phyloP scores from a whole-genome alignment of 345 rosid species.

The Salix viminalis region DNA sequence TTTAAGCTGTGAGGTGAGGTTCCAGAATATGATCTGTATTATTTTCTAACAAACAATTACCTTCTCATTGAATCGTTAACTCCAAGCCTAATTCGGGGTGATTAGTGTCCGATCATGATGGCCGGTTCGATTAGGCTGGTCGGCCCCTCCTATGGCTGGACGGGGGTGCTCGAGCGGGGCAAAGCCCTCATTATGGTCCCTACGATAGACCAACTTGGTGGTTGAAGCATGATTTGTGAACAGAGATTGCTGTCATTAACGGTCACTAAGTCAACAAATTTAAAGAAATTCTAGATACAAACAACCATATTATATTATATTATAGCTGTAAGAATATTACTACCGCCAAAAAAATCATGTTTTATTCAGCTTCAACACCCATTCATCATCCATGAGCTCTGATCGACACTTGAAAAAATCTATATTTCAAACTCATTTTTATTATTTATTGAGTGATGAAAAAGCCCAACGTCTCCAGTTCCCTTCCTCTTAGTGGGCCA shows the following conservation, averaged over 20 bases:
- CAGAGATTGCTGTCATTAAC: neutral
- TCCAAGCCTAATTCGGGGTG: neutral
- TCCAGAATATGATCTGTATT: accelerated
- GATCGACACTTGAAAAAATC: too few relatives aligned
- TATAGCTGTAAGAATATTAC: neutral
- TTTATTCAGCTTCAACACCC: neutral
- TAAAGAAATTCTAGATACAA: neutral
- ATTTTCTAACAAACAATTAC: neutral
- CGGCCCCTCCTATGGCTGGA: neutral
- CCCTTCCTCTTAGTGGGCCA: neutral
- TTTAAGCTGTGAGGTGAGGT: too few relatives aligned
- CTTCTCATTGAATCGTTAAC: neutral
- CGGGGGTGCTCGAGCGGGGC: neutral
- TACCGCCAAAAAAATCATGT: neutral
- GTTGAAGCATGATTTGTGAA: constrained; percentile 21
- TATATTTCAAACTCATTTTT: too few relatives aligned
- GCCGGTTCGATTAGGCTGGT: too few relatives aligned
- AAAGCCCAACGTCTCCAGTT: neutral
- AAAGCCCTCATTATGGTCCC: constrained; percentile 7
- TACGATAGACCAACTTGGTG: neutral
- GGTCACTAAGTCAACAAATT: neutral
- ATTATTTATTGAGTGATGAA: neutral
- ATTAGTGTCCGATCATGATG: neutral
- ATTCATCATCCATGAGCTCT: too few relatives aligned
- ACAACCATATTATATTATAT: neutral